phyloP scores from a whole-genome alignment of 495 filamentous ascomycete genomes.

The Elaphomyces granulatus region DNA sequence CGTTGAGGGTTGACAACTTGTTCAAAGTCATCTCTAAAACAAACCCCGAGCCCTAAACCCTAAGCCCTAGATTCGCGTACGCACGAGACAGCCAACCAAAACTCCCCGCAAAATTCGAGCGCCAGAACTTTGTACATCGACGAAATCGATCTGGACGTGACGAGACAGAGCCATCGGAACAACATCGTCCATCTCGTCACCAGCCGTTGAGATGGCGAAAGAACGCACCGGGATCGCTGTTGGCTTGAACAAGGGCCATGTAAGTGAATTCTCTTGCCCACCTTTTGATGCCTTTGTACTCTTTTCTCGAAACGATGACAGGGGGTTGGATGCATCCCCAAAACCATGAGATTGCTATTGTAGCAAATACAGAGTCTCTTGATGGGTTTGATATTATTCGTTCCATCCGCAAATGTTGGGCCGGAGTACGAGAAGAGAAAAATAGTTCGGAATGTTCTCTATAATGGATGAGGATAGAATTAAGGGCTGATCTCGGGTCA shows the following conservation, averaged over 20 bases:
- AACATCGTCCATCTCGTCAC: background rate
- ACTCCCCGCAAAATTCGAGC: background rate
- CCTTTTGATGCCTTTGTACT: no score
- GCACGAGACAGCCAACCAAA: slow-evolving; percentile 8
- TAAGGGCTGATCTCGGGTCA: no score
- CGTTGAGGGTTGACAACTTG: no score
- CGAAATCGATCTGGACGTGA: slow-evolving; percentile 21
- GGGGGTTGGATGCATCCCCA: no score
- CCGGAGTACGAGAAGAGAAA: no score
- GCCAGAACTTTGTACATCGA: slow-evolving; percentile 4
- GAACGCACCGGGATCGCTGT: slow-evolving; percentile 62
- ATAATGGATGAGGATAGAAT: no score
- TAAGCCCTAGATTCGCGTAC: slow-evolving; percentile 28
- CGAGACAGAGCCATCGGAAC: background rate
- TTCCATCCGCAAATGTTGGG: no score
- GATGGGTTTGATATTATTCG: no score
- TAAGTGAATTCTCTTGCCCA: slow-evolving; percentile 35
- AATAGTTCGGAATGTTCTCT: no score
- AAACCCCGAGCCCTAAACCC: slow-evolving; percentile 10
- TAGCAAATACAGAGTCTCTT: background rate
- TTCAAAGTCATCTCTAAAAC: no score
- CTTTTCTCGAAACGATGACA: no score
- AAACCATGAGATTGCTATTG: no score
- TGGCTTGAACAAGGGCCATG: slow-evolving; percentile 82
- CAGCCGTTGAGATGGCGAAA: slow-evolving; percentile 39